Evolutionary conservation across 108 stramenopile species (phyloP).

Genomic region (Nannochloropsis granulata): DNA sequence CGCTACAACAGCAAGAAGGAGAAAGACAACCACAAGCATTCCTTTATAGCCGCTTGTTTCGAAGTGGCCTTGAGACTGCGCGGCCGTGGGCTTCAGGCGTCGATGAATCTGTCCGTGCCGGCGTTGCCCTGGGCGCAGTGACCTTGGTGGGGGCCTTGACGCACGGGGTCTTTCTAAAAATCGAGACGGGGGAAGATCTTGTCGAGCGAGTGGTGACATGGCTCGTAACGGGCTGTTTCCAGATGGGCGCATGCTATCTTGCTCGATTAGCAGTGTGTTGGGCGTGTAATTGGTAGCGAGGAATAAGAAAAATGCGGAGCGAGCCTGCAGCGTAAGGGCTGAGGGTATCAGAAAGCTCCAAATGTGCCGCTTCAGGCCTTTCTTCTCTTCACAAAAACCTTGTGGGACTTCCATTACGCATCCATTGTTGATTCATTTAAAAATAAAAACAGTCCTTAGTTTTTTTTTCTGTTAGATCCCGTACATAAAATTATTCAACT

Average conservation of each 20-base stretch:
- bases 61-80: no score
- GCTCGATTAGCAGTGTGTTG: background rate
- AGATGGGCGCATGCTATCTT: background rate
- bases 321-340: no score
- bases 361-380: no score
- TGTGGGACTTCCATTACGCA: no score
- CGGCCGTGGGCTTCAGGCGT: background rate
- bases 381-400: no score
- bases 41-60: background rate
- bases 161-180: background rate
- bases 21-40: background rate
- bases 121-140: background rate
- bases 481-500: no score
- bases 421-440: no score
- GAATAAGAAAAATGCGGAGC: no score
- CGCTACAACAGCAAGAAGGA: background rate
- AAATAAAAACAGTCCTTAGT: no score
- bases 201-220: background rate
- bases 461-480: no score
- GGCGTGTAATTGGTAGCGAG: background rate
- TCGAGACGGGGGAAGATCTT: background rate
- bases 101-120: background rate
- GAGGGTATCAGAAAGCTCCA: no score
- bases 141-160: background rate
- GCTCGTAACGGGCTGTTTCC: background rate